Evolutionary conservation across 129 eudicot genomes (phyloP).

Genomic region (Sambucus nigra): DNA sequence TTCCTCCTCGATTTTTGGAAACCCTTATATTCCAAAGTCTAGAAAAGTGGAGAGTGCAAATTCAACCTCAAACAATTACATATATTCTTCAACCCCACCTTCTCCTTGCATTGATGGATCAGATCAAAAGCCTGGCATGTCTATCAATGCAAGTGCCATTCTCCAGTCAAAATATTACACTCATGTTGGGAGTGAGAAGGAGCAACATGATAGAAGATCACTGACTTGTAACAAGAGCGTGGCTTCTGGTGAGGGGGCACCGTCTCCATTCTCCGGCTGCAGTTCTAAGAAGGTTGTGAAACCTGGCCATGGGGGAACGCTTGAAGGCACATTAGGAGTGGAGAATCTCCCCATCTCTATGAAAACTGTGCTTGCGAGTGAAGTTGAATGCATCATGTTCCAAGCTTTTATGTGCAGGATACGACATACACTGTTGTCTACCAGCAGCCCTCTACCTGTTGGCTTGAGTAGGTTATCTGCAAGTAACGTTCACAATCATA

Average conservation of each 20-base stretch:
- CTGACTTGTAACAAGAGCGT: constrained; percentile 18
- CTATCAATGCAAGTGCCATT: constrained; percentile 29
- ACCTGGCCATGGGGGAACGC: constrained; percentile 18
- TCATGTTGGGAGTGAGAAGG: constrained; percentile 48
- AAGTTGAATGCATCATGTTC: constrained; percentile 75
- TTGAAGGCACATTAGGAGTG: constrained; percentile 27
- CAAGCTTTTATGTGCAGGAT: constrained; percentile 91
- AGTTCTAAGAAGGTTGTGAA: constrained; percentile 37
- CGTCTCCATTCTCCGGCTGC: constrained; percentile 31
- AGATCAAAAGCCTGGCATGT: constrained; percentile 40
- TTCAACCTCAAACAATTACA: constrained; percentile 64
- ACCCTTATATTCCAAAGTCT: constrained; percentile 71
- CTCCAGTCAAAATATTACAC: constrained; percentile 54
- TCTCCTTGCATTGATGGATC: constrained; percentile 49
- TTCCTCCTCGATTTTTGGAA: constrained; percentile 52
- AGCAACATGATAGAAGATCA: constrained; percentile 27
- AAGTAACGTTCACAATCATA: constrained; percentile 34
- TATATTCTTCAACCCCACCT: constrained; percentile 91
- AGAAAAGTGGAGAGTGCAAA: constrained; percentile 59
- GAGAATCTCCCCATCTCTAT: constrained; percentile 36
- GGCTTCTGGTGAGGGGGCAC: constrained; percentile 27
- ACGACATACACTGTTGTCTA: constrained; percentile 53
- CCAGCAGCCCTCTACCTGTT: constrained; percentile 31
- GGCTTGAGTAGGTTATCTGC: constrained; percentile 48
- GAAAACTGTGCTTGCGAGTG: constrained; percentile 68